Percentiles rank a stretch among this genome's conserved stretches.
phyloP scores from a whole-genome alignment of 2,329 filamentous ascomycete genomes.

The Plectosphaerella cucumerina region DNA sequence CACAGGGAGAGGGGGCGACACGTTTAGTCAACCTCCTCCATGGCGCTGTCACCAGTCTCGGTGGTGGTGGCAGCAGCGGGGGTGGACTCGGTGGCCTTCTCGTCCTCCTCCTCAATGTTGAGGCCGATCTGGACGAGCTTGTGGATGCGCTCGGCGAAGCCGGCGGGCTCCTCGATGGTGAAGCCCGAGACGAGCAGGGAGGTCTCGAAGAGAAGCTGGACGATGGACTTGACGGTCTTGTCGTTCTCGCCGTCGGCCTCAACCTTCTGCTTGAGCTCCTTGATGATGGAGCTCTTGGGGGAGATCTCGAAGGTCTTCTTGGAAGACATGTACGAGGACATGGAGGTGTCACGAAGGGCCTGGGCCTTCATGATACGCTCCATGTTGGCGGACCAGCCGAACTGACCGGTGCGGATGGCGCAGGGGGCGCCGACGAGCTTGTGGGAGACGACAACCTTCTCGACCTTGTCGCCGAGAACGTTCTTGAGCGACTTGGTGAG shows the following conservation, averaged over 20 bases:
- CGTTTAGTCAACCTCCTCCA: conserved; percentile 98
- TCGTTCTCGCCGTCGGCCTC: conserved; percentile 97
- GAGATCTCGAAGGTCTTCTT: conserved; percentile 99
- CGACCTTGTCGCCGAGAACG: conserved; percentile 97
- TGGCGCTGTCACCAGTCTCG: conserved; percentile 81
- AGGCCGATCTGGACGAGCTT: conserved; percentile 97
- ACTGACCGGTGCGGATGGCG: conserved; percentile 98
- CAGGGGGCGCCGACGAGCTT: conserved; percentile 93
- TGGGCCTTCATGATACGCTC: conserved; percentile 99
- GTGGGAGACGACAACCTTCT: conserved; percentile 99
- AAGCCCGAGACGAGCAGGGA: conserved; percentile 97
- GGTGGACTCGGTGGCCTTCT: conserved; percentile 58
- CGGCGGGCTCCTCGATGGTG: conserved; percentile 98
- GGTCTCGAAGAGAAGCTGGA: conserved; percentile 97
- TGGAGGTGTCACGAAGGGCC: conserved; percentile 98
- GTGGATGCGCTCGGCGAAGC: conserved; percentile 98
- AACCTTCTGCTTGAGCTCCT: conserved; percentile 99
- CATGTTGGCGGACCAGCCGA: conserved; percentile 99
- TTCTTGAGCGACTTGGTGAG: conserved; percentile 98
- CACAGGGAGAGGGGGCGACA: too few species aligned
- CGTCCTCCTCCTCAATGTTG: conserved; percentile 93
- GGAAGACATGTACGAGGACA: conserved; percentile 99
- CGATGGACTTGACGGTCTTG: conserved; percentile 98
- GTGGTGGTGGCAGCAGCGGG: conserved; percentile 55
- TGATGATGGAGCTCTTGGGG: conserved; percentile 95